Percentiles rank a stretch among this genome's conserved stretches.
Evolutionary conservation across 2,329 filamentous ascomycete genomes (phyloP).

Genomic region (Xylaria sp.): DNA sequence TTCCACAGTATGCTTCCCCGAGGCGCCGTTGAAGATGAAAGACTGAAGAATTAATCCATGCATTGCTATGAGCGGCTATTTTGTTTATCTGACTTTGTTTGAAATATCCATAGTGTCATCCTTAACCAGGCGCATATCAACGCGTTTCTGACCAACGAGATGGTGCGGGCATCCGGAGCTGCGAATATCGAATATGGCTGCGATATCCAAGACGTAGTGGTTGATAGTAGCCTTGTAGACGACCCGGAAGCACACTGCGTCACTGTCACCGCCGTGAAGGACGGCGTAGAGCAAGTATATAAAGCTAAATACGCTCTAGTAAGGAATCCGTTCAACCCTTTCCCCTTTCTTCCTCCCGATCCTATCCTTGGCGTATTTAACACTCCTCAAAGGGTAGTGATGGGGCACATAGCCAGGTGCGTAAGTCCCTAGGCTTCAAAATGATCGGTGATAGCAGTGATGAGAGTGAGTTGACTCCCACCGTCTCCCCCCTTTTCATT

Average conservation of each 20-base stretch:
- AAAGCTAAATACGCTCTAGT: conserved; percentile 64
- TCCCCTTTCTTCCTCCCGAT: not conserved
- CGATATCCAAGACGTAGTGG: conserved; percentile 60
- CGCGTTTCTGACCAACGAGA: conserved; percentile 63
- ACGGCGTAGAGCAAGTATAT: conserved; percentile 55
- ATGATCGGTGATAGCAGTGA: conserved; percentile 62
- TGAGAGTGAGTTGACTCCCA: conserved; percentile 30
- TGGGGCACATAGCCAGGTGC: conserved; percentile 63
- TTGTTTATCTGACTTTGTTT: not conserved
- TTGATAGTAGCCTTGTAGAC: conserved; percentile 54
- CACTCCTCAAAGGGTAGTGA: conserved; percentile 53
- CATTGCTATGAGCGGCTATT: too few relatives aligned
- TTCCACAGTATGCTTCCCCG: conserved; percentile 54
- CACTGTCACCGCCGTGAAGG: conserved; percentile 55
- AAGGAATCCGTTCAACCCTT: conserved; percentile 43
- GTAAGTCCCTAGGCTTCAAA: conserved; percentile 61
- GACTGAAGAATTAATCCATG: too few relatives aligned
- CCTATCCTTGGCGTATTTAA: conserved; percentile 1
- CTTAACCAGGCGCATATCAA: conserved; percentile 67
- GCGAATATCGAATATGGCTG: conserved; percentile 66
- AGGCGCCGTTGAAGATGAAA: too few relatives aligned
- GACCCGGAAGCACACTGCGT: conserved; percentile 57
- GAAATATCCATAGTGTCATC: conserved; percentile 54
- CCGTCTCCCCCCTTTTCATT: not conserved
- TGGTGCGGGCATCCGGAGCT: conserved; percentile 54